Base-by-base conservation (phyloP, 1,139 yeast species). In the Blastobotrys apis region DNA sequence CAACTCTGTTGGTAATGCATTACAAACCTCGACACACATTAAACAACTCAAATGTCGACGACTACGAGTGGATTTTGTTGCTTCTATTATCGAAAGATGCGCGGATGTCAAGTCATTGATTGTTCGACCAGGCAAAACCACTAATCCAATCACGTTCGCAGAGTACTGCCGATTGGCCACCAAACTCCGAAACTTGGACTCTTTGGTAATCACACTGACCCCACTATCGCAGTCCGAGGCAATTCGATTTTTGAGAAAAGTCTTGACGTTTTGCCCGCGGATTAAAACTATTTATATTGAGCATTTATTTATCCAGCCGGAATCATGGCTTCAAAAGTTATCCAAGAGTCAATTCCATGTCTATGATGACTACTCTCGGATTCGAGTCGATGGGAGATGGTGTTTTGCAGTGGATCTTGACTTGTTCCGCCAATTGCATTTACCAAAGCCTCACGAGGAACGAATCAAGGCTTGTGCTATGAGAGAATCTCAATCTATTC, bases 21-120 rank as follows among this genome's bases (percentile, higher is more conserved):
- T 39, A 29, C 23, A 22, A 15, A 30, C 41, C 9, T 44, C 47
- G 6, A 43, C 45, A 19, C n/a, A 20, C 12, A 31, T 47, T 22
- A 15, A 25, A n/a, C 50, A 47, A 37, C 43, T 47, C 32, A 43
- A 47, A 25, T 44, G 45, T 34, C 40, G 47, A 19, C 39, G 41
- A 17, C 35, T 47, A 27, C 33, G 42, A 25, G 44, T 37, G 3
- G 43, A 37, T 32, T 47, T 44, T 41, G 50, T 43, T n/a, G 44
- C 46, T 13, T 13, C 37, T 35, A 15, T 47, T 10, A n/a, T 39
- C 4, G 21, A 25, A 15, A 4, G 27, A 17, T 17, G 19, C 23
- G 17, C 26, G 12, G 30, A 29, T 2, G 31, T 47, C 12, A 20
- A 31, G n/a, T 38, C 44, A 5, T 33, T 47, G 31, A 37, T 44